Base-by-base conservation (phyloP, 139 green algal species). In the Chlorella ohadii region DNA sequence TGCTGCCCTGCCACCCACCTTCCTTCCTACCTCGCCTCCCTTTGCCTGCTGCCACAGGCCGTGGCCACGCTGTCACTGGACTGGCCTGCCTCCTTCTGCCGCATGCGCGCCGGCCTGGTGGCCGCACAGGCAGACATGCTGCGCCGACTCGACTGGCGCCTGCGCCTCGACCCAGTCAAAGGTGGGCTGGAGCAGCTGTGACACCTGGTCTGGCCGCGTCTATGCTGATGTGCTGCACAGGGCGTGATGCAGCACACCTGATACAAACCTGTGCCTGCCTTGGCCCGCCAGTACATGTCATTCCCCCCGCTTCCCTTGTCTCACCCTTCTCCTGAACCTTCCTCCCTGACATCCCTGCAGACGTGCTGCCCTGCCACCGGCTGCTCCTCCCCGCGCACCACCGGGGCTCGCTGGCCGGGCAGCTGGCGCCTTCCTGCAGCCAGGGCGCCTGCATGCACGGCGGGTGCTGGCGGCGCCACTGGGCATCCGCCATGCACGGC, bases 71-170 rank as follows among this genome's bases (percentile, higher is more conserved):
- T 82, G 7, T 59, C 76, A 2, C 34, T 39, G 0, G 59, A 72
- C 59, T 82, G 76, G 76, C 36, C 57, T 27, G 16, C 59, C 4
- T 71, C 76, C 38, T 82, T 82, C 16, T n/a, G 25, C 47, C 41
- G 22, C 23, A 38, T 82, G 76, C 63, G 76, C 11, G 9, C 19
- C 0, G 57, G 17, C 25, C 31, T 82, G 76, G 59, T 71, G 59
- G 76, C 59, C 7, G 76, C 76, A 0, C 76, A 82, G 76, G 38
- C 57, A 34, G 38, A 65, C 16, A 27, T 83, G 78, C 78, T 83
- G 33, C 7, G 36, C 31, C 28, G 39, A 3, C 39, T 83, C 36
- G 63, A 23, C 39, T 83, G 78, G 78, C 63, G 61, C 27, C 27
- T 83, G 78, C 78, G 63, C 39, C 63, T 83, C 39, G 39, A 75